Evolutionary conservation across 495 filamentous ascomycete genomes (phyloP), one percentile per base, ranked within the genome.

Genomic region (Durotheca rogersii): DNA sequence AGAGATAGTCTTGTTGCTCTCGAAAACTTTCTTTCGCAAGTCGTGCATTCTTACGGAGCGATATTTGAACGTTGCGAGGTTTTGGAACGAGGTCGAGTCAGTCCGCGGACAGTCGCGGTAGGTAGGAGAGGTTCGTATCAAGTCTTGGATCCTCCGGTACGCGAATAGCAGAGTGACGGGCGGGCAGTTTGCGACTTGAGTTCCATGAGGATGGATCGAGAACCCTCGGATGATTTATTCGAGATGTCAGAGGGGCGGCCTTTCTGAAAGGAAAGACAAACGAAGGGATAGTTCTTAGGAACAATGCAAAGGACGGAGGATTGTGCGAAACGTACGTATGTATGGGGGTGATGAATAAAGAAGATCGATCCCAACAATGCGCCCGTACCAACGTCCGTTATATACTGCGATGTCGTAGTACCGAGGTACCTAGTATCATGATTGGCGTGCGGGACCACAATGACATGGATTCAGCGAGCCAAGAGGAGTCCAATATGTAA

Each of bases 1-100:
- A 27, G 93, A 96, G 39, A 93, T 77, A 27, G 92, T 98, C 75
- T 98, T 98, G 65, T 84, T 83, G 72, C 85, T 88, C 74, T 91
- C 87, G 17, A 74, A 62, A 25, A 87, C 89, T 66, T 88, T 88
- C 64, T 91, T 84, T 60, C 88, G 81, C 43, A 96, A 80, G 60
- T 89, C 84, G 65, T 77, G 84, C 87, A 89, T 90, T 30, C 56
- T 76, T 56, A 29, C 21, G 1, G 11, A 15, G 19, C 14, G n/a
- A 18, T 23, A 31, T 44, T 47, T n/a, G n/a, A n/a, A n/a, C n/a
- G n/a, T n/a, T n/a, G n/a, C n/a, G n/a, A n/a, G n/a, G n/a, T n/a
- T n/a, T n/a, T n/a, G n/a, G n/a, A n/a, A 18, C 21, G 18, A 20
- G 25, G 30, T 34, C 33, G 14, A 14, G 12, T 43, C 7, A 18